Percentiles rank a stretch among this genome's conserved stretches.
Evolutionary conservation across 2,329 filamentous ascomycete genomes (phyloP).

Genomic region (Pestalotiopsis sp.): DNA sequence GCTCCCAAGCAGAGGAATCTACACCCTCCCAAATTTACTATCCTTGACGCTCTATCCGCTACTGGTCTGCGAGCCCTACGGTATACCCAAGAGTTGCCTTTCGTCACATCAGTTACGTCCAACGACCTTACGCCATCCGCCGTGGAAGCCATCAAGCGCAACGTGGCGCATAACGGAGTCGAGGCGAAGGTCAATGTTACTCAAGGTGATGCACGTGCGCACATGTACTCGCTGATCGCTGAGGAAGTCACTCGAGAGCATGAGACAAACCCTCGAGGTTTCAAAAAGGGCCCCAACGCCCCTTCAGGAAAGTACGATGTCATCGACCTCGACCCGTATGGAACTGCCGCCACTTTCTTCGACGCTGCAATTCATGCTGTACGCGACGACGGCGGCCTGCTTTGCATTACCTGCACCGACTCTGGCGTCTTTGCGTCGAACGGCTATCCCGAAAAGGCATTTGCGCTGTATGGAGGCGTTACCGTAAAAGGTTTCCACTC

Average conservation of each 20-base stretch:
- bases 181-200: conserved; percentile 71
- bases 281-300: conserved; percentile 38
- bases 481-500: conserved; percentile 83
- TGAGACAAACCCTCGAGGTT: conserved; percentile 38
- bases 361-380: conserved; percentile 88
- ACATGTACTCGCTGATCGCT: conserved; percentile 81
- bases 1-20: conserved; percentile 21
- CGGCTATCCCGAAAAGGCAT: conserved; percentile 93
- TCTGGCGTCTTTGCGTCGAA: conserved; percentile 93
- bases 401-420: conserved; percentile 96
- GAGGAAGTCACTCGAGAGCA: conserved; percentile 48
- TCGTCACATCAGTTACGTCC: conserved; percentile 78
- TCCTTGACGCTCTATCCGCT: conserved; percentile 92
- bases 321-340: conserved; percentile 95
- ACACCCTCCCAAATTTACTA: conserved; percentile 64
- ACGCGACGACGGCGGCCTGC: conserved; percentile 79
- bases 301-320: conserved; percentile 77
- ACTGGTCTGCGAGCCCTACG: conserved; percentile 89
- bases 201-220: conserved; percentile 80
- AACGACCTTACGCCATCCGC: conserved; percentile 86
- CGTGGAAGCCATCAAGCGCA: conserved; percentile 78
- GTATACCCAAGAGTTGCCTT: conserved; percentile 89
- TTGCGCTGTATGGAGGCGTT: conserved; percentile 87
- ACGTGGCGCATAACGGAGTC: conserved; percentile 82
- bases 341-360: conserved; percentile 88